These are phyloP conservation scores for Ammopiptanthus mongolicus DNA, from an alignment of 306 rosid species.

Conservation along the genomic window DNA sequence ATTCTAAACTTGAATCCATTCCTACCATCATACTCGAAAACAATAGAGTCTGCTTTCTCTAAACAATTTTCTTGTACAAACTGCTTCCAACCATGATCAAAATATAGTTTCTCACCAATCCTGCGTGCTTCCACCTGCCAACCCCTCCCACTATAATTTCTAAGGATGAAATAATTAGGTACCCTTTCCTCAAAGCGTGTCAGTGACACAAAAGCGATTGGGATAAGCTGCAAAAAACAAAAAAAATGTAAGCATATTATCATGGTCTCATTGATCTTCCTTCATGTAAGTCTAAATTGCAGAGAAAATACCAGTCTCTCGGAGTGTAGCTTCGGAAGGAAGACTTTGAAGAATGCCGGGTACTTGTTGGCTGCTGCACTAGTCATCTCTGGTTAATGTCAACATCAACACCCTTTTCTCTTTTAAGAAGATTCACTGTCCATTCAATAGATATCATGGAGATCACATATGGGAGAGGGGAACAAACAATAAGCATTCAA, in stretches of 20 bases:
- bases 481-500: too few relatives aligned
- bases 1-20: constrained; percentile 9
- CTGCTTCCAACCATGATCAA: constrained; percentile 21
- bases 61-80: constrained; percentile 12
- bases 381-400: too few relatives aligned
- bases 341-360: constrained; percentile 34
- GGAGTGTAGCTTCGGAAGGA: neutral
- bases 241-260: too few relatives aligned
- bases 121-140: neutral
- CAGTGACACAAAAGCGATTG: constrained; percentile 12
- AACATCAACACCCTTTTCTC: too few relatives aligned
- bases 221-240: constrained; percentile 19
- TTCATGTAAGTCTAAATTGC: neutral
- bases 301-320: constrained; percentile 28
- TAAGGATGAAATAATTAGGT: neutral
- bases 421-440: too few relatives aligned
- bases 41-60: neutral
- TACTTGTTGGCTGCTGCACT: neutral
- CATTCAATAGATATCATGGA: too few relatives aligned
- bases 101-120: neutral
- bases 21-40: neutral
- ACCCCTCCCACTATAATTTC: neutral
- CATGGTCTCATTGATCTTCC: neutral
- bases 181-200: neutral
- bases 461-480: too few relatives aligned